Evolutionary conservation across 2,329 filamentous ascomycete species (phyloP).

Genomic region (Arthrobotrys sphaeroides): DNA sequence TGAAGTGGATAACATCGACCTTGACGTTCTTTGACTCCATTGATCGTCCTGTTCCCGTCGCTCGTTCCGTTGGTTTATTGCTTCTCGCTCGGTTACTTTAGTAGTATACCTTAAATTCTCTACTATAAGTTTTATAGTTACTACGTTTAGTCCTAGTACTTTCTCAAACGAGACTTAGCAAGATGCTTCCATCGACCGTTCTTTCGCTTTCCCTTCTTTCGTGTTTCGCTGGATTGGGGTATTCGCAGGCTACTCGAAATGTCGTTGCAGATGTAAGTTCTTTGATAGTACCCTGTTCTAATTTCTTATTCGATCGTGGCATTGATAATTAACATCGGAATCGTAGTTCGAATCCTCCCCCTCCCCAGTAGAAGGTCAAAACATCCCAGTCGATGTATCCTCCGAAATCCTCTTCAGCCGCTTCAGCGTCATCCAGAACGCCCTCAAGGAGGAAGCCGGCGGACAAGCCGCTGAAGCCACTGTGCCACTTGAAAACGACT

Average conservation of each 20-base stretch:
- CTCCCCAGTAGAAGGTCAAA: not conserved
- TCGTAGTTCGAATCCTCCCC: slow-evolving; percentile 20
- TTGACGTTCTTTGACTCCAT: not conserved
- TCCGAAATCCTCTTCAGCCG: not conserved
- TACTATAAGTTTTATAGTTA: not conserved
- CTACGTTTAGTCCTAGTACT: too few relatives aligned
- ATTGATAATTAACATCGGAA: not conserved
- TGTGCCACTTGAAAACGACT: not conserved
- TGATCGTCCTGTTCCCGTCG: not conserved
- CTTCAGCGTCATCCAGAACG: not conserved
- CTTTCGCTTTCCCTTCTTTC: slow-evolving; percentile 18
- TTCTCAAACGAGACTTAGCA: too few relatives aligned
- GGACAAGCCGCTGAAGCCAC: not conserved
- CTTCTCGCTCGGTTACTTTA: not conserved
- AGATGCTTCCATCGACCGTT: slow-evolving; percentile 20
- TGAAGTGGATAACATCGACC: slow-evolving; percentile 9
- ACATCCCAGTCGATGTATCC: slow-evolving; percentile 8
- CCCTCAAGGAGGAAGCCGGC: not conserved
- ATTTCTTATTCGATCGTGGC: too few relatives aligned
- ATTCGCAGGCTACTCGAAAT: not conserved
- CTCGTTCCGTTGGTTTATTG: slow-evolving; percentile 1
- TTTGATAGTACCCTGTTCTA: not conserved
- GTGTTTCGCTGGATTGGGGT: slow-evolving; percentile 17
- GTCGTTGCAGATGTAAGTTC: slow-evolving; percentile 16
- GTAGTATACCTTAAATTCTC: not conserved